Evolutionary conservation across 352 stramenopile genomes (phyloP).

Genomic region (Detonula confervacea): DNA sequence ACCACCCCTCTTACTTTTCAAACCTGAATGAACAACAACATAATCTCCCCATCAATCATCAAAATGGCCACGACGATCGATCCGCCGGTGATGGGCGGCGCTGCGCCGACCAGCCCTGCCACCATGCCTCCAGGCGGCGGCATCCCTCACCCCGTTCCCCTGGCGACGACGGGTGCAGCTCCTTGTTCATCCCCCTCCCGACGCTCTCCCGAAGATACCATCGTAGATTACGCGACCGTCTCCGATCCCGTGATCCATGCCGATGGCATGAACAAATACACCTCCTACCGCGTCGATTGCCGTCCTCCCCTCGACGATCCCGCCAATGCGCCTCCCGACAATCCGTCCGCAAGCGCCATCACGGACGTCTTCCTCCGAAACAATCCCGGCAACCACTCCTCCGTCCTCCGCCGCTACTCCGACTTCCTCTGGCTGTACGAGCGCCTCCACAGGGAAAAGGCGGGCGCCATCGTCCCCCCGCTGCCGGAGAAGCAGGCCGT

Average conservation of each 20-base stretch:
- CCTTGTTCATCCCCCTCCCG: background rate
- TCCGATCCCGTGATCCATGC: conserved; percentile 95
- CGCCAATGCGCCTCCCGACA: too few species aligned
- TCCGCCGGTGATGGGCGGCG: too few species aligned
- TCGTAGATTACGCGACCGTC: conserved; percentile 81
- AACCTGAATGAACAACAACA: background rate
- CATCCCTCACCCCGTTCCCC: too few species aligned
- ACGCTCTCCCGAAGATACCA: conserved; percentile 31
- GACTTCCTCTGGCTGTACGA: conserved; percentile 97
- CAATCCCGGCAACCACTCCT: conserved; percentile 82
- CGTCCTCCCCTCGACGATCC: conserved; percentile 56
- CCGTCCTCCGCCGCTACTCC: conserved; percentile 91
- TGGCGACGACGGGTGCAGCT: too few species aligned
- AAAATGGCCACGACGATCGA: background rate
- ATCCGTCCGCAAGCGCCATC: too few species aligned
- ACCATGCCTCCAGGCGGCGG: too few species aligned
- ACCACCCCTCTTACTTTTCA: background rate
- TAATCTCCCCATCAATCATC: background rate
- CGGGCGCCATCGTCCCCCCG: conserved; percentile 92
- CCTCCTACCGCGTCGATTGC: conserved; percentile 94
- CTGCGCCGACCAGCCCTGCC: too few species aligned
- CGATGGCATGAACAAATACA: conserved; percentile 97
- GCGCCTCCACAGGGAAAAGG: conserved; percentile 87
- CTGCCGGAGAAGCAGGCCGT: conserved; percentile 96
- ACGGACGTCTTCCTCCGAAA: conserved; percentile 31